Evolutionary conservation across 192 early-diverging fungal genomes (phyloP).

Genomic region (Backusella australiensis): DNA sequence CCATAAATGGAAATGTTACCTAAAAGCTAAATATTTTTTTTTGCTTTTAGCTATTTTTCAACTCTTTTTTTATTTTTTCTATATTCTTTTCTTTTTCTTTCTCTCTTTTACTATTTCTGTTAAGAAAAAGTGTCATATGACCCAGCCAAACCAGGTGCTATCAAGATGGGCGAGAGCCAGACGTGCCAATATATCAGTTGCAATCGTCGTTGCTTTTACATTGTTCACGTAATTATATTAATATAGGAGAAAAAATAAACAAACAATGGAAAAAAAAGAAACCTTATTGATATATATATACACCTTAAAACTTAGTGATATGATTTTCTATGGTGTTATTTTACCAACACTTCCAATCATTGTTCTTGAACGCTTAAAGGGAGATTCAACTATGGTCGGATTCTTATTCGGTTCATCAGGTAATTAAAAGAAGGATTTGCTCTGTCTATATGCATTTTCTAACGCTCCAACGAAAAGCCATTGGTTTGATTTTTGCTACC

Average conservation of each 20-base stretch:
- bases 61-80: not conserved
- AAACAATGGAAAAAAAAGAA: not conserved
- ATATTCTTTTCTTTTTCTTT: not conserved
- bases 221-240: slow-evolving; percentile 54
- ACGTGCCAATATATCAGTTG: slow-evolving; percentile 34
- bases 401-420: slow-evolving; percentile 73
- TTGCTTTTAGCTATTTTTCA: not conserved
- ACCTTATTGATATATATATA: not conserved
- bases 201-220: slow-evolving; percentile 56
- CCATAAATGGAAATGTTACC: not conserved
- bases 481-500: slow-evolving; percentile 61
- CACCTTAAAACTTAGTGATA: slow-evolving; percentile 29
- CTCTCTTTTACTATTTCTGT: not conserved
- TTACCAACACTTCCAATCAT: slow-evolving; percentile 73
- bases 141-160: not conserved
- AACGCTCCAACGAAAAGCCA: slow-evolving; percentile 29
- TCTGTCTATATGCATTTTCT: not conserved
- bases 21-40: too few relatives aligned
- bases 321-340: slow-evolving; percentile 70
- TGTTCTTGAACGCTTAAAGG: slow-evolving; percentile 55
- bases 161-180: slow-evolving; percentile 31
- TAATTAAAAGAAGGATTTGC: slow-evolving; percentile 18
- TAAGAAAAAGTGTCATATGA: not conserved
- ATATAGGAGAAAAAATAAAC: not conserved
- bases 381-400: slow-evolving; percentile 57